Evolutionary conservation across 164 flowering plant species (phyloP).

Genomic region (Vitis rotundifolia): DNA sequence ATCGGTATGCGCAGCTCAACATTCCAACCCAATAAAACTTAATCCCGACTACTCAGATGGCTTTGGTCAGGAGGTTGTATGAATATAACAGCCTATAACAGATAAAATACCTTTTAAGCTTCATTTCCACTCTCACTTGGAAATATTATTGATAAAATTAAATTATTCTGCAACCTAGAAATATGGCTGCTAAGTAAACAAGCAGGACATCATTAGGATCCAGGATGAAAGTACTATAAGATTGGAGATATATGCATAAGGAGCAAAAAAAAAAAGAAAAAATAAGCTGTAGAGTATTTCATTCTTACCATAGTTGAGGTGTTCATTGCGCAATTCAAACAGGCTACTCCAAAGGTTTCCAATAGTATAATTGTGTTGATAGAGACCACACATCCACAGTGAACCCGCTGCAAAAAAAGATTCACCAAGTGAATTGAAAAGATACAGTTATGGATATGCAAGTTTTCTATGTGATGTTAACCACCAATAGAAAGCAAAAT

Average conservation of each 20-base stretch:
- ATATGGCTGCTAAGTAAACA: too few relatives aligned
- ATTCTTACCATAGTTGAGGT: slow-evolving; percentile 13
- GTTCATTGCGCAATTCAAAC: slow-evolving; percentile 16
- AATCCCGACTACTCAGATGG: too few relatives aligned
- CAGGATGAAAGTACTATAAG: too few relatives aligned
- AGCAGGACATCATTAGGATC: too few relatives aligned
- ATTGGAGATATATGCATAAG: not conserved
- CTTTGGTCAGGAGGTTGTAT: too few relatives aligned
- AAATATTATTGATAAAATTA: too few relatives aligned
- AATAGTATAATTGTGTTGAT: slow-evolving; percentile 7
- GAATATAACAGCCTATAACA: too few relatives aligned
- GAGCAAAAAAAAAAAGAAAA: not conserved
- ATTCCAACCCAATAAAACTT: too few relatives aligned
- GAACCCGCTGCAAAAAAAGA: slow-evolving; percentile 21
- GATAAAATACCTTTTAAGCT: too few relatives aligned
- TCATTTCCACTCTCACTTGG: too few relatives aligned
- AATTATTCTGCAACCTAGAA: too few relatives aligned
- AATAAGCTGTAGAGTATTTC: not conserved
- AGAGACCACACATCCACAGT: slow-evolving; percentile 39
- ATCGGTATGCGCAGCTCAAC: too few relatives aligned
- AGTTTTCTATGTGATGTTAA: not conserved
- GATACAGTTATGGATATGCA: not conserved
- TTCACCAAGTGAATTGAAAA: not conserved
- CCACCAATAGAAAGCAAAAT: not conserved
- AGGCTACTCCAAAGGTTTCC: slow-evolving; percentile 27